Percentiles rank a stretch among this genome's conserved stretches.
Evolutionary conservation across 2,329 filamentous ascomycete genomes (phyloP).

Genomic region (Penicillium brevicompactum): DNA sequence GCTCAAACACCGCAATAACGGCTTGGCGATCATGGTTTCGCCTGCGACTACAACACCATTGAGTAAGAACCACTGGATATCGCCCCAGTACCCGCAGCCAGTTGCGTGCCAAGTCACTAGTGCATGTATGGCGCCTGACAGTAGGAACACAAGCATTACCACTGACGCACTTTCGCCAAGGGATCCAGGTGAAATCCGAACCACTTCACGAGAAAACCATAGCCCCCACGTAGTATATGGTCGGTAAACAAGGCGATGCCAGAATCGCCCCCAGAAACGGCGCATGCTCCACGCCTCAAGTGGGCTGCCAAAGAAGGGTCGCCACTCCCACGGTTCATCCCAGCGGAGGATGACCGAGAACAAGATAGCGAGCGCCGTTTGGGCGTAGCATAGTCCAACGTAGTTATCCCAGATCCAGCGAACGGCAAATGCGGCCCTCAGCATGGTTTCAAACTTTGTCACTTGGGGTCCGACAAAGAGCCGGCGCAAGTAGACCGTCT

Average conservation of each 20-base stretch:
- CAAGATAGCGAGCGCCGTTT: constrained; percentile 2
- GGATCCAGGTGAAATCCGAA: background rate
- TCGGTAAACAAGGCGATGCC: constrained; percentile 7
- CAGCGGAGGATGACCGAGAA: constrained; percentile 7
- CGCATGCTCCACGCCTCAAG: constrained; percentile 6
- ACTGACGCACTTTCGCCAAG: background rate
- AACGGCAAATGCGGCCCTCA: background rate
- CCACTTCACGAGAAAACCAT: background rate
- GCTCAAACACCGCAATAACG: background rate
- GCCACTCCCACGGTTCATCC: constrained; percentile 10
- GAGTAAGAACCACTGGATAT: constrained; percentile 6
- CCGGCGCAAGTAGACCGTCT: background rate
- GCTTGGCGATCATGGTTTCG: background rate
- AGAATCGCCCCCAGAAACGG: constrained; percentile 8
- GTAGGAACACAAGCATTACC: background rate
- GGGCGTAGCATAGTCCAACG: background rate
- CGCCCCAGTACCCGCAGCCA: constrained; percentile 1
- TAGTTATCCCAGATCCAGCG: constrained; percentile 4
- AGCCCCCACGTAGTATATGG: constrained; percentile 3
- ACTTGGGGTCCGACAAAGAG: background rate
- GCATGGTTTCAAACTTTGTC: background rate
- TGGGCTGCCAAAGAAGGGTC: constrained; percentile 7
- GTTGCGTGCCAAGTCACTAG: constrained; percentile 1
- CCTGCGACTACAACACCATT: background rate
- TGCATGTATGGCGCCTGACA: constrained; percentile 7